These are phyloP conservation scores for Neofusicoccum sp. DNA, from an alignment of 2,329 filamentous ascomycete genomes.

Conservation along the genomic window DNA sequence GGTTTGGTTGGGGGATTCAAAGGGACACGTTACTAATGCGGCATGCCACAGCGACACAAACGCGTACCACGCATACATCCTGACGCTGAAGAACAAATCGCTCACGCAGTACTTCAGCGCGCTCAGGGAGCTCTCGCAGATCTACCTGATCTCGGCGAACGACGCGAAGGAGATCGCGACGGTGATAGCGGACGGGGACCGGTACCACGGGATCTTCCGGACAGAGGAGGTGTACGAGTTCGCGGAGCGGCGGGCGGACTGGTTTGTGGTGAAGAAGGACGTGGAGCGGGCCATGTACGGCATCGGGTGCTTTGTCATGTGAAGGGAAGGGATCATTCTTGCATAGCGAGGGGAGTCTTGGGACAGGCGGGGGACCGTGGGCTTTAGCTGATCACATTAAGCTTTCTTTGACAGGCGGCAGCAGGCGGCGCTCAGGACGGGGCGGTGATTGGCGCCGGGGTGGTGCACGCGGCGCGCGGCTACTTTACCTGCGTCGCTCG, in stretches of 20 bases:
- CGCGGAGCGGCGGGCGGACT: conserved; percentile 89
- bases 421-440: neutral
- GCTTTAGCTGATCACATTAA: neutral
- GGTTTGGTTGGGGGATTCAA: too few relatives aligned
- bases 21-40: neutral
- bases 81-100: conserved; percentile 78
- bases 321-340: conserved; percentile 23
- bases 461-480: neutral
- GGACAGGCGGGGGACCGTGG: neutral
- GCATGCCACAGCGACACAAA: conserved; percentile 79
- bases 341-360: conserved; percentile 19
- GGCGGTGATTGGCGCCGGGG: neutral
- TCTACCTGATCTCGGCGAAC: conserved; percentile 84
- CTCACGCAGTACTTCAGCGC: conserved; percentile 89
- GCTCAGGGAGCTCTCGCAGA: conserved; percentile 88
- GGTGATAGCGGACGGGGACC: conserved; percentile 87
- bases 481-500: neutral
- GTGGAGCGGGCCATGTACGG: conserved; percentile 98
- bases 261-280: conserved; percentile 84
- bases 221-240: conserved; percentile 98
- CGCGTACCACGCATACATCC: conserved; percentile 83
- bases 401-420: neutral
- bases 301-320: conserved; percentile 87
- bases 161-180: conserved; percentile 94
- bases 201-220: conserved; percentile 89